A percentile compares a stretch with the other conserved stretches of the same genome.
phyloP scores from a whole-genome alignment of 768 basidiomycete genomes.

The Psilocybe azurescens region DNA sequence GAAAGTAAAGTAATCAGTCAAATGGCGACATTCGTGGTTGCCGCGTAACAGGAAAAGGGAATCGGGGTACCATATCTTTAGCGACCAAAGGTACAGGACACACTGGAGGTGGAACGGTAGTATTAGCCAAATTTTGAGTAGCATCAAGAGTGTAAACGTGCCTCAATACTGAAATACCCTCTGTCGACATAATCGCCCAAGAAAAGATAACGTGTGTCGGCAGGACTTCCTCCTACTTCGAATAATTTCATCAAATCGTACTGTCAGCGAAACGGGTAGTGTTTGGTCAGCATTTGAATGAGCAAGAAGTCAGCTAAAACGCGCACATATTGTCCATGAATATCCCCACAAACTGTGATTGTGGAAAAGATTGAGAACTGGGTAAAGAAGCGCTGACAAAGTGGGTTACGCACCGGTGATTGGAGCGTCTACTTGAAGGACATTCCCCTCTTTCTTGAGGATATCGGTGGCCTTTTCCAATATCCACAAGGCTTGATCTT shows the following conservation, averaged over 20 bases:
- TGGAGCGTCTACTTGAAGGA: slow-evolving; percentile 94
- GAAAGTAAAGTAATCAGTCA: slow-evolving; percentile 99
- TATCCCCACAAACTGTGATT: slow-evolving; percentile 88
- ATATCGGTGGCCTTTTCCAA: slow-evolving; percentile 86
- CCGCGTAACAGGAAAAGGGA: slow-evolving; percentile 96
- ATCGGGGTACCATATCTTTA: slow-evolving; percentile 99
- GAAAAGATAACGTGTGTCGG: slow-evolving; percentile 91
- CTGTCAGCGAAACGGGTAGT: slow-evolving; percentile 40
- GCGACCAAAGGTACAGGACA: slow-evolving; percentile 95
- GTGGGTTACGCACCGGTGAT: slow-evolving; percentile 78
- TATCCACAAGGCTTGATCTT: slow-evolving; percentile 96
- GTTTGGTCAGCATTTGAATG: slow-evolving; percentile 9
- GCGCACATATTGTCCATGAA: slow-evolving; percentile 98
- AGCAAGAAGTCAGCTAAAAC: slow-evolving; percentile 8
- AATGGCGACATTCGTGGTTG: slow-evolving; percentile 98
- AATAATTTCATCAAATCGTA: slow-evolving; percentile 96
- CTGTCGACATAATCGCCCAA: slow-evolving; percentile 93
- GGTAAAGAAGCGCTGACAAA: slow-evolving; percentile 8
- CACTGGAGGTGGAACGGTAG: slow-evolving; percentile 58
- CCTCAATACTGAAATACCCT: slow-evolving; percentile 94
- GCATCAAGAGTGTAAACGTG: slow-evolving; percentile 32
- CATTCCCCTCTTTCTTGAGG: slow-evolving; percentile 84
- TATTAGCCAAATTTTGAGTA: slow-evolving; percentile 3
- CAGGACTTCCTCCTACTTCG: slow-evolving; percentile 94
- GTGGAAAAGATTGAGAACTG: slow-evolving; percentile 6